Evolutionary conservation across 306 rosid species (phyloP).

Genomic region (Parietaria judaica): DNA sequence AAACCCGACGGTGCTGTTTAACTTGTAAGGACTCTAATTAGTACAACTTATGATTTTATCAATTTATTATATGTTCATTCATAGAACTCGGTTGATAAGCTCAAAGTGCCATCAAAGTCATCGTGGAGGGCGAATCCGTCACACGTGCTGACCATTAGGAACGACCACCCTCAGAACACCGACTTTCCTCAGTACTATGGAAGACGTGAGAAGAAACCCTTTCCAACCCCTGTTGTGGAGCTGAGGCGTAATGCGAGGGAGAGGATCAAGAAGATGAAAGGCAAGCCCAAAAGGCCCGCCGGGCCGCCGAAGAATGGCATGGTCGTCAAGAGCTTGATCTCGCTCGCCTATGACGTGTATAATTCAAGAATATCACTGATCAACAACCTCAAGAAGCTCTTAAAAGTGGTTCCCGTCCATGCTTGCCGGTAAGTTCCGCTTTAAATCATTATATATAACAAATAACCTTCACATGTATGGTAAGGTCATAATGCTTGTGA

Average conservation of each 20-base stretch:
- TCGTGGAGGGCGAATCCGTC: constrained; percentile 25
- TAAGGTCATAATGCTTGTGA: no score
- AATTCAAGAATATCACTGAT: constrained; percentile 73
- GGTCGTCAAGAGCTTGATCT: constrained; percentile 68
- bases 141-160: constrained; percentile 27
- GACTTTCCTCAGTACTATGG: constrained; percentile 68
- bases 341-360: constrained; percentile 62
- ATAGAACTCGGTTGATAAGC: constrained; percentile 28
- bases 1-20: no score
- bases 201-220: constrained; percentile 82
- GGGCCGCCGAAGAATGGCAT: constrained; percentile 79
- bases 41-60: neutral
- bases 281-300: constrained; percentile 48
- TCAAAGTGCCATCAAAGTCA: constrained; percentile 29
- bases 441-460: neutral
- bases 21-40: constrained; percentile 10
- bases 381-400: constrained; percentile 84
- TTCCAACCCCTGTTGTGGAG: constrained; percentile 71
- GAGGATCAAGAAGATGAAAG: constrained; percentile 66
- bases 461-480: no score
- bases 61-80: neutral
- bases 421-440: constrained; percentile 74
- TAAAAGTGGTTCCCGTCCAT: constrained; percentile 65
- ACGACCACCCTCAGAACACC: constrained; percentile 70
- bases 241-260: constrained; percentile 95